phyloP scores from a whole-genome alignment of 176 grass and related monocot genomes.

The Metroxylon sagu region DNA sequence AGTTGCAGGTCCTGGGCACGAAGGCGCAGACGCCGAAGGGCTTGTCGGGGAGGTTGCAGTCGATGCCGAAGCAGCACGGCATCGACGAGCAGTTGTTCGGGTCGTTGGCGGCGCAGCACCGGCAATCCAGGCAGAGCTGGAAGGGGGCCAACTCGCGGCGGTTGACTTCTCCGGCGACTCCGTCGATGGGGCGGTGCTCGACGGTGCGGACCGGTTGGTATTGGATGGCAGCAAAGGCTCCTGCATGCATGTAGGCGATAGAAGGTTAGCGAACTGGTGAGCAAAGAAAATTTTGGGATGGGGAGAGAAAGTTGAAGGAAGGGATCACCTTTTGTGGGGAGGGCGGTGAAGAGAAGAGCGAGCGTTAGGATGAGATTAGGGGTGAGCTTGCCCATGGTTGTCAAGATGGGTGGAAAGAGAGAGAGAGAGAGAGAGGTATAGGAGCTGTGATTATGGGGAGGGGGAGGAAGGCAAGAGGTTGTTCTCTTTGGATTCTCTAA shows the following conservation, averaged over 20 bases:
- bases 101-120: constrained; percentile 44
- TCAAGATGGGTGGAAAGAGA: too few species aligned
- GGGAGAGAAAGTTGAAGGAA: neutral
- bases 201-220: neutral
- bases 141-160: constrained; percentile 27
- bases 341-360: neutral
- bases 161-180: neutral
- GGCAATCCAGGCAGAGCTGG: constrained; percentile 58
- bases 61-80: constrained; percentile 73
- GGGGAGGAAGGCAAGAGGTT: too few species aligned
- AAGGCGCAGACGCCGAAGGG: constrained; percentile 80
- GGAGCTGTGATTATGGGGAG: too few species aligned
- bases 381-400: too few species aligned
- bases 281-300: too few species aligned
- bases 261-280: too few species aligned
- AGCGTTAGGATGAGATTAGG: too few species aligned
- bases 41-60: constrained; percentile 78
- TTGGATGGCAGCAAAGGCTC: neutral
- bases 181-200: neutral
- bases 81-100: constrained; percentile 38
- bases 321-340: constrained; percentile 3
- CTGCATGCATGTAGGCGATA: neutral
- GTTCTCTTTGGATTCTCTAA: too few species aligned
- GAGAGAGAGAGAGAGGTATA: too few species aligned
- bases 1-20: constrained; percentile 50